A percentile compares a stretch with the other conserved stretches of the same genome.
Conservation (phyloP, 179 eudicot genomes). For the Dionaea muscipula region DNA sequence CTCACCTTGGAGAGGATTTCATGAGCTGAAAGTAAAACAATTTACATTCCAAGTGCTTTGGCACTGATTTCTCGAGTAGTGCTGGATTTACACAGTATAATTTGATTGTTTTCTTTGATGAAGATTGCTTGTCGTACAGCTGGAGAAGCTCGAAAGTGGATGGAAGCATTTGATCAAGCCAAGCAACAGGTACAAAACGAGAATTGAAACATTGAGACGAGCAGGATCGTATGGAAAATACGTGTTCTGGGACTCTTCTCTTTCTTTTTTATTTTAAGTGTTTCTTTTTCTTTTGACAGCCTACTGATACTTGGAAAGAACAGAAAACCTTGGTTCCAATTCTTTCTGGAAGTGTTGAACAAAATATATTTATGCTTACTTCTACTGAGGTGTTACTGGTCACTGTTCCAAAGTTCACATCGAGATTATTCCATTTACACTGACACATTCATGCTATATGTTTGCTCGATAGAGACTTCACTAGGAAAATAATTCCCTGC, state of each 20-base stretch:
- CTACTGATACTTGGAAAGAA: too few relatives aligned
- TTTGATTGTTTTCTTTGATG: conserved; percentile 16
- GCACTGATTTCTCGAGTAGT: neutral
- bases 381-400: too few relatives aligned
- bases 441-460: too few relatives aligned
- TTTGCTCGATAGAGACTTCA: too few relatives aligned
- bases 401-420: too few relatives aligned
- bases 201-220: neutral
- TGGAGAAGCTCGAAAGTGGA: conserved; percentile 78
- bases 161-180: conserved; percentile 92
- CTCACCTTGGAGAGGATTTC: too few relatives aligned
- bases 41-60: neutral
- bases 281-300: too few relatives aligned
- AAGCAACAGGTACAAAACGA: conserved; percentile 58
- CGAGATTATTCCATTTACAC: too few relatives aligned
- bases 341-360: neutral
- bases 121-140: conserved; percentile 95
- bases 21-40: too few relatives aligned
- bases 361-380: too few relatives aligned
- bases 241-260: neutral
- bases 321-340: neutral
- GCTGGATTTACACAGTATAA: conserved; percentile 8
- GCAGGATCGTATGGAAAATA: neutral
- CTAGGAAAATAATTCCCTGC: too few relatives aligned
- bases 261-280: neutral